Evolutionary conservation across 2,329 filamentous ascomycete genomes (phyloP), one percentile per base, ranked within the genome.

Genomic region (Zymoseptoria passerinii): DNA sequence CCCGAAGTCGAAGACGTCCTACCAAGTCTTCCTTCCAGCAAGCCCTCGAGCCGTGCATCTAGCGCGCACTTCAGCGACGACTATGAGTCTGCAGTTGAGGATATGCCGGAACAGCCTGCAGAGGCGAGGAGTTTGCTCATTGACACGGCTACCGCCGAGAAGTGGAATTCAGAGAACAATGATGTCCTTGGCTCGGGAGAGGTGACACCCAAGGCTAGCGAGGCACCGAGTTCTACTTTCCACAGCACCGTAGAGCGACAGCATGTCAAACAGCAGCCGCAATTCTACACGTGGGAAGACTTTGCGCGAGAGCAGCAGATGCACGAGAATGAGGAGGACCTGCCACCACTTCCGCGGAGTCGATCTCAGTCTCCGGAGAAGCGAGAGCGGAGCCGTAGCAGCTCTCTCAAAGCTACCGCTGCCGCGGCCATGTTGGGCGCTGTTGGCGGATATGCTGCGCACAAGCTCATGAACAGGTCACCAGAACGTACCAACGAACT

Each of bases 161-260:
- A 52, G 8, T 62, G 62, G 48, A 44, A 58, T 8, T 53, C 23
- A 28, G 50, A 52, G 19, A 23, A 60, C 2, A 62, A 61, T 23
- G 68, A 74, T 8, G 81, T 85, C 53, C 74, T 84, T 8, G 85
- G 79, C 50, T 89, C 86, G 5, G 77, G 84, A 63, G 83, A 89
- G 67, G 80, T 81, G 0, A 91, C 88, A 1, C 88, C 88, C 1
- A 88, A 83, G 61, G 85, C 85, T 4, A 79, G 77, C 18, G 72
- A 76, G 8, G 81, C 80, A 54, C 70, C 74, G 13, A 57, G 72
- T 51, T 57, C 55, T 8, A 52, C 55, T 19, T 48, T 54, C 8
- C 50, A 53, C 5, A 44, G 16, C n/a, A 50, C 59, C 50, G 56
- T 23, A 10, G 63, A 67, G 53, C 58, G 59, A 51, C 62, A 51